Percentiles rank a stretch among this genome's conserved stretches.
phyloP scores from a whole-genome alignment of 495 filamentous ascomycete genomes.

The Hypoxylon subgilvum region DNA sequence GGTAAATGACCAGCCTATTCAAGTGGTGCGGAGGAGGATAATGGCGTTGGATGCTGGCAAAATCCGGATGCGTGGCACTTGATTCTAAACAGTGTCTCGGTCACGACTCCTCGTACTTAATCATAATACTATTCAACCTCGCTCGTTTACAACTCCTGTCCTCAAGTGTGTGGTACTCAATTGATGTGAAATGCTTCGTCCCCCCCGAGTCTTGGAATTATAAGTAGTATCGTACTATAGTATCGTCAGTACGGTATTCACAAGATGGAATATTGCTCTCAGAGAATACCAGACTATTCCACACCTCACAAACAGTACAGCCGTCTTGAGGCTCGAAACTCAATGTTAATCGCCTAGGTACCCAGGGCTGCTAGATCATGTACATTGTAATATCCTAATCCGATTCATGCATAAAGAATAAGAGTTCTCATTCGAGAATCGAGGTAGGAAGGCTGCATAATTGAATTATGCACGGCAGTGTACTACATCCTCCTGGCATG shows the following conservation, averaged over 20 bases:
- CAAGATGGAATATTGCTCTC: too few species aligned
- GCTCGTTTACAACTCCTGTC: conserved; percentile 2
- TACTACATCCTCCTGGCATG: neutral
- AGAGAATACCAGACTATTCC: too few species aligned
- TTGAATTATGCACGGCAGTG: conserved; percentile 5
- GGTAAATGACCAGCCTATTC: conserved; percentile 22
- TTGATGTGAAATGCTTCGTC: too few species aligned
- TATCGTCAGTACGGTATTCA: too few species aligned
- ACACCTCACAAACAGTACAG: too few species aligned
- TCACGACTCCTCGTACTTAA: conserved; percentile 19
- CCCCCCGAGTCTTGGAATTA: too few species aligned
- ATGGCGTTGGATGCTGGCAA: conserved; percentile 23
- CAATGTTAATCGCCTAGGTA: too few species aligned
- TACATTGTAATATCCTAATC: neutral
- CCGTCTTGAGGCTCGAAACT: too few species aligned
- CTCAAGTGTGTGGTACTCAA: too few species aligned
- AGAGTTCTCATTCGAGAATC: neutral
- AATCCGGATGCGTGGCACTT: conserved; percentile 13
- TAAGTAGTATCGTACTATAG: too few species aligned
- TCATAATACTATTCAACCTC: conserved; percentile 31
- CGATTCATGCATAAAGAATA: neutral
- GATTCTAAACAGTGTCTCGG: conserved; percentile 19
- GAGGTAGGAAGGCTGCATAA: conserved; percentile 3
- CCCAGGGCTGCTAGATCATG: too few species aligned
- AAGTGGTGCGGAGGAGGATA: conserved; percentile 12